Percentiles rank a stretch among this genome's conserved stretches.
Conservation (phyloP, 2,329 filamentous ascomycete genomes). For the Helotiales sp. region DNA sequence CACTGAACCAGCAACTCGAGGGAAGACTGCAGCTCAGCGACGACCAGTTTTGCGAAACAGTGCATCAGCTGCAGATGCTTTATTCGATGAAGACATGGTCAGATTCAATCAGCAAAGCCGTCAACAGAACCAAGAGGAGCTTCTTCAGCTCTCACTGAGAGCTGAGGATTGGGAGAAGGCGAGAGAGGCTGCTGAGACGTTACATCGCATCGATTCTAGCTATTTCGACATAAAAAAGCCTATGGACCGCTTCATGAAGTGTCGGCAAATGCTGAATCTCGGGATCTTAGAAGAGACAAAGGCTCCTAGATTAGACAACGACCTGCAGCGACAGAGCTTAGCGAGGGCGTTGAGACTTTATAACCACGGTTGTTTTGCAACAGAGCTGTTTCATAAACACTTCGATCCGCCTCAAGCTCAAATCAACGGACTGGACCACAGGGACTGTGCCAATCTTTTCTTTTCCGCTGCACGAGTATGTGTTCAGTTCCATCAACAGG, state of each 20-base stretch:
- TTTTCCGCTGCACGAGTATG: slow-evolving; percentile 13
- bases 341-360: slow-evolving; percentile 5
- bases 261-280: slow-evolving; percentile 10
- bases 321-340: not conserved
- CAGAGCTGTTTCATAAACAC: slow-evolving; percentile 17
- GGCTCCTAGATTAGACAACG: not conserved
- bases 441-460: slow-evolving; percentile 14
- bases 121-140: slow-evolving; percentile 7
- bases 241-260: slow-evolving; percentile 13
- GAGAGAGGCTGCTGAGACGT: slow-evolving; percentile 6
- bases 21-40: not conserved
- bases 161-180: slow-evolving; percentile 11
- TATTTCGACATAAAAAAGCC: slow-evolving; percentile 14
- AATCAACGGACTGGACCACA: slow-evolving; percentile 11
- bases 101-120: slow-evolving; percentile 12
- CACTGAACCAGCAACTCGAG: not conserved
- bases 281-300: slow-evolving; percentile 3
- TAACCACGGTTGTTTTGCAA: slow-evolving; percentile 15
- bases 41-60: not conserved
- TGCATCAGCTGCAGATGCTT: slow-evolving; percentile 2
- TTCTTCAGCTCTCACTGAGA: slow-evolving; percentile 2
- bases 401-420: slow-evolving; percentile 13
- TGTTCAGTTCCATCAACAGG: slow-evolving; percentile 7
- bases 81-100: slow-evolving; percentile 7
- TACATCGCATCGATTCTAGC: slow-evolving; percentile 12